These are phyloP conservation scores for Exophiala viscosa DNA, from an alignment of 2,329 filamentous ascomycete genomes.

Conservation along the genomic window DNA sequence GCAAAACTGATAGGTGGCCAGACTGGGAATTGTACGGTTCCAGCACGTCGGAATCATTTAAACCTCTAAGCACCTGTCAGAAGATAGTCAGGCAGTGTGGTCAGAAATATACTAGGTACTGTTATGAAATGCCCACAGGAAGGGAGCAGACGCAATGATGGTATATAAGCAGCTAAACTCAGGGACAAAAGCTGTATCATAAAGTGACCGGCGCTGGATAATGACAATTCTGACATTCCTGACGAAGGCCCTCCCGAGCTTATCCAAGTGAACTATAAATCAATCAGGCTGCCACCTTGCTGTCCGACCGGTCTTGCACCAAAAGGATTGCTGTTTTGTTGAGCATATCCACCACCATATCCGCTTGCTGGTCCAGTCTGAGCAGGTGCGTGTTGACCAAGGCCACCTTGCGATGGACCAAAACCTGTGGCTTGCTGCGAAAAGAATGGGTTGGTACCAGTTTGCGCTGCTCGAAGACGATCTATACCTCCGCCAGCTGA, in stretches of 20 bases:
- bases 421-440: slow-evolving; percentile 73
- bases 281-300: slow-evolving; percentile 58
- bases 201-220: too few species aligned
- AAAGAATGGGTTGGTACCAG: slow-evolving; percentile 87
- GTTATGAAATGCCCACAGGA: too few species aligned
- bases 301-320: slow-evolving; percentile 47
- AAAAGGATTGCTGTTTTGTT: slow-evolving; percentile 54
- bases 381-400: slow-evolving; percentile 44
- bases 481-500: slow-evolving; percentile 79
- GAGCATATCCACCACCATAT: slow-evolving; percentile 42
- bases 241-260: not conserved
- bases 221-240: slow-evolving; percentile 1
- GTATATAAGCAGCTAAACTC: too few species aligned
- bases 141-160: too few species aligned
- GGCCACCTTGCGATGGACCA: slow-evolving; percentile 20
- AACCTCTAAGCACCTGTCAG: too few species aligned
- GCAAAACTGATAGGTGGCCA: too few species aligned
- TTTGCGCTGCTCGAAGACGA: slow-evolving; percentile 63
- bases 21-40: too few species aligned
- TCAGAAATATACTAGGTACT: too few species aligned
- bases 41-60: too few species aligned
- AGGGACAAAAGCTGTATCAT: too few species aligned
- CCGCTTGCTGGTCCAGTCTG: slow-evolving; percentile 50
- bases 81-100: too few species aligned
- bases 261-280: slow-evolving; percentile 43